Evolutionary conservation across 768 basidiomycete genomes (phyloP), one percentile per base, ranked within the genome.

Genomic region (Gelatoporia subvermispora): DNA sequence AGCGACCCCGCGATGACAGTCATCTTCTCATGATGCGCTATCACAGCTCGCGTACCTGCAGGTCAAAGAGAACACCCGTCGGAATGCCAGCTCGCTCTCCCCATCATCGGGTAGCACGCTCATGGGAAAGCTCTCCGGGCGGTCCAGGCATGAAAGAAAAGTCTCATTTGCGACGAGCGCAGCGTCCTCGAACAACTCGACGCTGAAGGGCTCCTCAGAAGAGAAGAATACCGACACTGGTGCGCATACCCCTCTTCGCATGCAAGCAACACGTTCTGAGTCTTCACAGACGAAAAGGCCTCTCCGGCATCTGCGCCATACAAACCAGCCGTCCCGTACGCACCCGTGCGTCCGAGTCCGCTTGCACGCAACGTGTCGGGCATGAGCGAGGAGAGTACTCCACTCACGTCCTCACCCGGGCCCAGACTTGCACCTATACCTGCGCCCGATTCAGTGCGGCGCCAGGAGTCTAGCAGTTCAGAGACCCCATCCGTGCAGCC

Each of bases 41-140:
- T 23, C 16, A 31, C 44, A 65, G 65, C 50, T 60, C 23, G 63
- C 59, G 1, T 54, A 55, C 15, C 49, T 65, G 35, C 55, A 63
- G 25, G 57, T 66, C 34, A 65, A 63, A 41, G 66, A 65, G 48
- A 76, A 77, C 55, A 76, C 75, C 1, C 60, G 66, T 11, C 68
- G 60, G 41, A 76, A 77, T 48, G 71, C 74, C 28, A 39, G 57
- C 17, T 38, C 44, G 9, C 45, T 67, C 43, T 60, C 59, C 23
- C 21, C 18, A 8, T 36, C 39, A 38, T 31, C 28, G 5, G 28
- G 28, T 13, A 13, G 28, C 28, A 13, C 28, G 28, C 28, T 31
- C 7, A 13, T 31, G 28, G 28, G 28, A 31, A 31, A 31, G 28
- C 28, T 13, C 13, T 31, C 28, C 7, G 28, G 13, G 13, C 28